A percentile compares a stretch with the other conserved stretches of the same genome.
phyloP scores from a whole-genome alignment of 2,329 filamentous ascomycete genomes.

The Beauveria pseudobassiana region DNA sequence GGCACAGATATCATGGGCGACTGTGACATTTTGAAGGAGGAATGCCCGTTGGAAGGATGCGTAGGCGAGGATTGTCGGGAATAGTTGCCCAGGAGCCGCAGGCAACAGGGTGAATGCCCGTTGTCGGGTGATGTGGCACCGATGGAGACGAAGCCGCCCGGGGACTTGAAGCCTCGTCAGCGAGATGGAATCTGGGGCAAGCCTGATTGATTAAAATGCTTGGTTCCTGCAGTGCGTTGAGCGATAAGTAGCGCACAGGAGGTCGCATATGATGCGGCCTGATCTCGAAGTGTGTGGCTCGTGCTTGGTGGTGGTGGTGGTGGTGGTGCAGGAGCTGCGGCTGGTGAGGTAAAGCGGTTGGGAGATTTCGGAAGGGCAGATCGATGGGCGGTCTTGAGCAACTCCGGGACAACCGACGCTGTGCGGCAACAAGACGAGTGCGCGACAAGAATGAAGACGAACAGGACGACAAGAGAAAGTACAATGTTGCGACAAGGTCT shows the following conservation, averaged over 20 bases:
- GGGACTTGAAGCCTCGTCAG: not conserved
- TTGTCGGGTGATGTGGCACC: not conserved
- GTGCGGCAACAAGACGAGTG: not conserved
- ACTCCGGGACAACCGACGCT: not conserved
- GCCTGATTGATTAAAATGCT: not conserved
- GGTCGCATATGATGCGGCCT: slow-evolving; percentile 27
- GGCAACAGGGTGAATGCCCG: not conserved
- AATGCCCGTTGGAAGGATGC: not conserved
- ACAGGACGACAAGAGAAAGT: not conserved
- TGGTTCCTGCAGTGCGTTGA: slow-evolving; percentile 4
- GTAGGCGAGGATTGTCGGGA: not conserved
- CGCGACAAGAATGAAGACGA: not conserved
- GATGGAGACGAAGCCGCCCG: not conserved
- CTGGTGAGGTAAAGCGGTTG: not conserved
- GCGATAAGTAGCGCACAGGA: slow-evolving; percentile 11
- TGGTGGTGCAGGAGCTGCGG: not conserved
- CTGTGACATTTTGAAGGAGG: slow-evolving; percentile 58
- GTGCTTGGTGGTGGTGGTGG: not conserved
- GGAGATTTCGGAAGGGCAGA: not conserved
- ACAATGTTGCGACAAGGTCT: not conserved
- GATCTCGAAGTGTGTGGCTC: slow-evolving; percentile 18
- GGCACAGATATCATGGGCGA: slow-evolving; percentile 93
- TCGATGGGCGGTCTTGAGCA: not conserved
- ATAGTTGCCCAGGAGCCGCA: not conserved
- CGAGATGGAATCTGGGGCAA: not conserved